Conservation (phyloP, 768 basidiomycete species). For the Boletellus sp. region DNA sequence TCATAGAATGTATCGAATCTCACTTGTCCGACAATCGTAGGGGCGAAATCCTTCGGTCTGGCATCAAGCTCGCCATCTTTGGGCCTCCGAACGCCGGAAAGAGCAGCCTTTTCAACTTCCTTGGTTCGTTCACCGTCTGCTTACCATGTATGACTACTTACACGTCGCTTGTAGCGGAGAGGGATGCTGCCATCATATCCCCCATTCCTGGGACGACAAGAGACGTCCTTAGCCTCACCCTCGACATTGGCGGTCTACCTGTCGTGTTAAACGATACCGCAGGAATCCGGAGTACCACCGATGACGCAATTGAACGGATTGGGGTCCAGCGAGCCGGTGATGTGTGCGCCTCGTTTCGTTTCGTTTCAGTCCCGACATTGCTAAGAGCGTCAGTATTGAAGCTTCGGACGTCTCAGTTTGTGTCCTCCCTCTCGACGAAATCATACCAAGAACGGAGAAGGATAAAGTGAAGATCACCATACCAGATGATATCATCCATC, state of each 20-base stretch:
- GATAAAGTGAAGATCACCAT: slow-evolving; percentile 25
- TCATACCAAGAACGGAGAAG: slow-evolving; percentile 12
- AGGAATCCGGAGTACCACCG: slow-evolving; percentile 65
- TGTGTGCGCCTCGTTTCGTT: slow-evolving; percentile 45
- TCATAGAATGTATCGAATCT: slow-evolving; percentile 48
- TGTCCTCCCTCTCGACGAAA: slow-evolving; percentile 67
- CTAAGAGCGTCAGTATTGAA: slow-evolving; percentile 47
- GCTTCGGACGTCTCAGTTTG: slow-evolving; percentile 73
- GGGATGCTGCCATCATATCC: slow-evolving; percentile 89
- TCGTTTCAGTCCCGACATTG: not conserved
- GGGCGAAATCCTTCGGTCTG: slow-evolving; percentile 81
- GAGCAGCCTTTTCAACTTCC: slow-evolving; percentile 80
- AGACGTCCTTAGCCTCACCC: slow-evolving; percentile 78
- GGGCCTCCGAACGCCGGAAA: slow-evolving; percentile 96
- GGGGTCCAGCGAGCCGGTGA: slow-evolving; percentile 72
- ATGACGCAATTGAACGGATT: slow-evolving; percentile 69
- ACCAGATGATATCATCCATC: slow-evolving; percentile 45
- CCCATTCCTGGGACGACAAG: slow-evolving; percentile 85
- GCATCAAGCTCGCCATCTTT: slow-evolving; percentile 82
- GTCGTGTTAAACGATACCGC: slow-evolving; percentile 84
- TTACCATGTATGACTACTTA: not conserved
- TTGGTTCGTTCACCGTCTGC: slow-evolving; percentile 45
- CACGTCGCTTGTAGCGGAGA: slow-evolving; percentile 52
- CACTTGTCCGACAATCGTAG: slow-evolving; percentile 69
- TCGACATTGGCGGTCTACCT: slow-evolving; percentile 86